Percentiles rank a stretch among this genome's conserved stretches.
phyloP scores from a whole-genome alignment of 495 filamentous ascomycete genomes.

The Hyaloscypha finlandica region DNA sequence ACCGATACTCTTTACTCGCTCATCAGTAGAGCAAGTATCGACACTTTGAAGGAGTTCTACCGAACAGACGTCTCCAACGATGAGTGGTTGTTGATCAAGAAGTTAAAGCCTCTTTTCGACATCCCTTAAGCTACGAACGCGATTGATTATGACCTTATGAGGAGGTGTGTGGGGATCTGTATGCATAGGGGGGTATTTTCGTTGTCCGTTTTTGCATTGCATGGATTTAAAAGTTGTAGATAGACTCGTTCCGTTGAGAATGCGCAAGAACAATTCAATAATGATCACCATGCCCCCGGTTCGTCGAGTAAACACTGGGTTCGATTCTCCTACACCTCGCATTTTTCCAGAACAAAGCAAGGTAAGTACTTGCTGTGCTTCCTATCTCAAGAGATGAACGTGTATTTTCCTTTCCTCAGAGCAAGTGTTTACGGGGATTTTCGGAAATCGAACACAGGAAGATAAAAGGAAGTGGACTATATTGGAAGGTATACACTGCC shows the following conservation, averaged over 20 bases:
- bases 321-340: too few relatives aligned
- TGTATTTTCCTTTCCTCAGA: too few relatives aligned
- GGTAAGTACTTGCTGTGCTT: too few relatives aligned
- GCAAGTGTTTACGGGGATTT: too few relatives aligned
- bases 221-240: constrained; percentile 28
- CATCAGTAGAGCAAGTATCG: constrained; percentile 85
- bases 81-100: constrained; percentile 87
- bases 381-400: too few relatives aligned
- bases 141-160: not conserved
- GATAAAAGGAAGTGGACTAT: too few relatives aligned
- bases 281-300: not conserved
- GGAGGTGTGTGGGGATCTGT: not conserved
- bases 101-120: constrained; percentile 93
- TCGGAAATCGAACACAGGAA: too few relatives aligned
- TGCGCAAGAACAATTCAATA: not conserved
- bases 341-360: too few relatives aligned
- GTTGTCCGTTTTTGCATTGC: constrained; percentile 15
- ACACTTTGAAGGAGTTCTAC: constrained; percentile 96
- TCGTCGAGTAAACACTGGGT: not conserved
- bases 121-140: constrained; percentile 55
- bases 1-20: constrained; percentile 84
- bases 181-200: constrained; percentile 21
- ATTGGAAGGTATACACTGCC: too few relatives aligned
- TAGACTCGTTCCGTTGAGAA: constrained; percentile 22
- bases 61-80: constrained; percentile 86